Conservation (phyloP, 2,329 filamentous ascomycete genomes). For the Xylariaceae sp. region DNA sequence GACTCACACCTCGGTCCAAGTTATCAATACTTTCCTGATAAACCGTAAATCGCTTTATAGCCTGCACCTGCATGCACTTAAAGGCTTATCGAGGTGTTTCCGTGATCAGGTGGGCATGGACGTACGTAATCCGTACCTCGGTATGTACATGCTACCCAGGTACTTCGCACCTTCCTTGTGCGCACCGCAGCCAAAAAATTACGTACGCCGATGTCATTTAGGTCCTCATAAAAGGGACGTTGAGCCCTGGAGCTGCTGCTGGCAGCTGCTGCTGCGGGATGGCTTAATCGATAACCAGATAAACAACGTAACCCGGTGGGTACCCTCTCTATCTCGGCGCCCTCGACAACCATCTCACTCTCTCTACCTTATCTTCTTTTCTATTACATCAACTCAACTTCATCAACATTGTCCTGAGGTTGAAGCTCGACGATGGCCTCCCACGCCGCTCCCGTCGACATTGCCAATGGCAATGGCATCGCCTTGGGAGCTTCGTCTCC, state of each 20-base stretch:
- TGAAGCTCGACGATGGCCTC: constrained; percentile 39
- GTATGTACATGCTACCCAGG: neutral
- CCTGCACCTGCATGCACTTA: no score
- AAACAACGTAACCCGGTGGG: neutral
- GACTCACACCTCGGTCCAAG: no score
- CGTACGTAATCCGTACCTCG: neutral
- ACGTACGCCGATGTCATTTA: neutral
- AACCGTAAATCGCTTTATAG: no score
- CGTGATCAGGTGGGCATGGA: neutral
- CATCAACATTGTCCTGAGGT: neutral
- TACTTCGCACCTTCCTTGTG: neutral
- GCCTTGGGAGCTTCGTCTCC: constrained; percentile 40
- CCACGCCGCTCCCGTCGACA: constrained; percentile 45
- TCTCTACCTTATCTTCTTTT: constrained; percentile 2
- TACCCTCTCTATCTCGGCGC: neutral
- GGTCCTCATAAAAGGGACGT: neutral
- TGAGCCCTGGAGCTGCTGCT: neutral
- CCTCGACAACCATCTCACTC: neutral
- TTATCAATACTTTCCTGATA: no score
- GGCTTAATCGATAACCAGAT: neutral
- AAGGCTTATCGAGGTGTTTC: no score
- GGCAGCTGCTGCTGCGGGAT: neutral
- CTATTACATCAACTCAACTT: neutral
- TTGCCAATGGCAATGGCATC: constrained; percentile 49
- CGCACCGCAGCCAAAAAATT: neutral